These are phyloP conservation scores for Blastocystis sp. DNA, from an alignment of 352 stramenopile species.

Conservation along the genomic window DNA sequence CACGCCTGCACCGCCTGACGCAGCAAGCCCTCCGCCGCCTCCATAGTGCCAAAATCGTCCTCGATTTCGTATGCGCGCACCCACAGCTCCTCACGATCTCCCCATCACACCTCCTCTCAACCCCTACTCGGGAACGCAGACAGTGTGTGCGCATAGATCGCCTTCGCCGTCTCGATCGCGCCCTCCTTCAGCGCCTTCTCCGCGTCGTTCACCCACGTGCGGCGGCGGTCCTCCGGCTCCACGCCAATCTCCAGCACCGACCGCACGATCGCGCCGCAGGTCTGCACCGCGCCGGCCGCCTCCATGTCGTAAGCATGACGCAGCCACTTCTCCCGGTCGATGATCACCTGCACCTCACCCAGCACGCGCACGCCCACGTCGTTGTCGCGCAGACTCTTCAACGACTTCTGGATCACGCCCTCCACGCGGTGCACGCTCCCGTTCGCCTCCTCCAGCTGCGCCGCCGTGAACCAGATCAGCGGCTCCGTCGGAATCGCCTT, in stretches of 20 bases:
- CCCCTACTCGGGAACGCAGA: slow-evolving; percentile 75
- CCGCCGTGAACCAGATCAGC: slow-evolving; percentile 94
- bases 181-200: no score
- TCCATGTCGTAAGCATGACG: slow-evolving; percentile 91
- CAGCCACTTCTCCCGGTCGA: slow-evolving; percentile 91
- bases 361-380: slow-evolving; percentile 58
- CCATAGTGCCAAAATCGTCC: slow-evolving; percentile 83
- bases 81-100: slow-evolving; percentile 79
- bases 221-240: slow-evolving; percentile 88
- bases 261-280: slow-evolving; percentile 88
- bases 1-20: slow-evolving; percentile 87
- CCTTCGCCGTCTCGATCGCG: no score
- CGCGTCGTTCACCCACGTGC: slow-evolving; percentile 95
- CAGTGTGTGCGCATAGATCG: slow-evolving; percentile 87
- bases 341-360: slow-evolving; percentile 79
- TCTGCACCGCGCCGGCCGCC: slow-evolving; percentile 82
- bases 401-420: slow-evolving; percentile 79
- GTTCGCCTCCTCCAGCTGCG: slow-evolving; percentile 96
- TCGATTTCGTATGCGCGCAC: slow-evolving; percentile 90
- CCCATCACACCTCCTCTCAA: slow-evolving; percentile 72
- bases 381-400: slow-evolving; percentile 72
- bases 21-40: slow-evolving; percentile 84
- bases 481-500: slow-evolving; percentile 89
- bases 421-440: slow-evolving; percentile 78
- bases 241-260: slow-evolving; percentile 88